Evolutionary conservation across 1,139 yeast species (phyloP), one percentile per base, ranked within the genome.

Genomic region (Geotrichum macrosporum): DNA sequence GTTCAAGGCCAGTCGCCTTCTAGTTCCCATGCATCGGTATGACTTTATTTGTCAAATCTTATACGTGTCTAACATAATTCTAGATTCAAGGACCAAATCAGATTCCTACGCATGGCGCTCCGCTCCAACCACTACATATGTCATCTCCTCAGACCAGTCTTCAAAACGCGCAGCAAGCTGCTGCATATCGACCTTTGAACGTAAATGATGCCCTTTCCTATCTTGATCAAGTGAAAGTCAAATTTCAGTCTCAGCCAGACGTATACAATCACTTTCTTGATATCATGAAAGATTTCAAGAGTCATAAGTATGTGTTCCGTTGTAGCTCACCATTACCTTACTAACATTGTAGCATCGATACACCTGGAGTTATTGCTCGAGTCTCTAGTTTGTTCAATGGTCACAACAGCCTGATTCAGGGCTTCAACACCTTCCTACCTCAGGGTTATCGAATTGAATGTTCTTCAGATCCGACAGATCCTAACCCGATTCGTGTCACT

Each of bases 201-300:
- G 97, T 94, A 46, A 88, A 87, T 62, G 99, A 92, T 66, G 99
- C 99, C 2, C 73, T 92, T 55, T 82, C 96, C 9, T 92, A 94
- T 63, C 75, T 92, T 58, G 98, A 94, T 64, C 96, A 88, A 67
- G 98, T 92, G 51, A 94, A 94, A 65, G 78, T 84, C 47, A 97
- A 89, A 66, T 92, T 92, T 67, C 84, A 78, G 65, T 78, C 80
- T 56, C 94, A 92, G 67, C 95, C 97, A 0, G 96, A 89, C 62
- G 96, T 94, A 44, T 92, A 94, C 72, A 94, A 92, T 65, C 89
- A 86, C 64, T 92, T 92, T 62, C 75, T 92, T 61, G 99, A 94
- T 64, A 92, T 92, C 54, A 92, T 92, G 99, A 92, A 92, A 68
- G 98, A 94, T 63, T 94, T 94, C 72, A 92, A 94, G 70, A 84